These are phyloP conservation scores for Daldinia childiae DNA, from an alignment of 495 filamentous ascomycete species.

Conservation along the genomic window DNA sequence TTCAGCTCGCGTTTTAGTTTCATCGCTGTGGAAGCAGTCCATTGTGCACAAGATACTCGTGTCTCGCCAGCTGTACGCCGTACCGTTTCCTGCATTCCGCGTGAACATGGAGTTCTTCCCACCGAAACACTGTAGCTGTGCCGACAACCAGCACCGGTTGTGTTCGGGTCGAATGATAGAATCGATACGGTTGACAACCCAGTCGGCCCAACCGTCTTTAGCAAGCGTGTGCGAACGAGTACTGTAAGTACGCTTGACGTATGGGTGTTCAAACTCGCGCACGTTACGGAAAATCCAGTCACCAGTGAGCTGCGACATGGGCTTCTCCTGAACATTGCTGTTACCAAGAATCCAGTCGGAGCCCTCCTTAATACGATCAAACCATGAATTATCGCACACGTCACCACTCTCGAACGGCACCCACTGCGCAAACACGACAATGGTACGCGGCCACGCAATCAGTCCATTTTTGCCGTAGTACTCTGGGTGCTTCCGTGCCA, in stretches of 20 bases:
- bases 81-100: constrained; percentile 52
- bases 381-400: constrained; percentile 49
- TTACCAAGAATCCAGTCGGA: constrained; percentile 39
- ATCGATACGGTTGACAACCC: constrained; percentile 49
- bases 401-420: constrained; percentile 49
- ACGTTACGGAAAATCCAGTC: constrained; percentile 53
- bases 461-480: constrained; percentile 45
- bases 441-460: constrained; percentile 46
- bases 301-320: constrained; percentile 50
- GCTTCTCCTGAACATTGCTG: constrained; percentile 42
- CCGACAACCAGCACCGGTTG: constrained; percentile 50
- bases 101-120: constrained; percentile 52
- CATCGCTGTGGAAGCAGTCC: constrained; percentile 50
- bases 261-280: constrained; percentile 53
- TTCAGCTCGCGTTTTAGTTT: constrained; percentile 43
- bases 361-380: constrained; percentile 48
- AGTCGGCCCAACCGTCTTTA: constrained; percentile 48
- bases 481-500: constrained; percentile 47
- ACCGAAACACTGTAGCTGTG: constrained; percentile 52
- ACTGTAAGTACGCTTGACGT: constrained; percentile 51
- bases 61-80: constrained; percentile 54
- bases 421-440: constrained; percentile 57
- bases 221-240: constrained; percentile 50
- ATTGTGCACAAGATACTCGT: constrained; percentile 45
- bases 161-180: constrained; percentile 43